Evolutionary conservation across 139 green algal species (phyloP).

Genomic region (Ettlia oleoabundans): DNA sequence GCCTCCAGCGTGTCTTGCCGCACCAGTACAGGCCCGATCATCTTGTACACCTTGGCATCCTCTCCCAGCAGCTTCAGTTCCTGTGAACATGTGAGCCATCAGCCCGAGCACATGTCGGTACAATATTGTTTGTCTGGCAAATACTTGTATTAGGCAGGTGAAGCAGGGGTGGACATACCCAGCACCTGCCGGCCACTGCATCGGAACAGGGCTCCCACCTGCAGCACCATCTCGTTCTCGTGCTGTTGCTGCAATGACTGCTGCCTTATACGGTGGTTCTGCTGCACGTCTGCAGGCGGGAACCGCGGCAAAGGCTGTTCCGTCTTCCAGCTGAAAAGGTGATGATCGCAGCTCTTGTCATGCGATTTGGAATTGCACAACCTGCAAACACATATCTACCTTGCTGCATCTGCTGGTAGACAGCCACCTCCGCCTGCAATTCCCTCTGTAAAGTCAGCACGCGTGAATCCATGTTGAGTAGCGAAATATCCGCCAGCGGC

Average conservation of each 20-base stretch:
- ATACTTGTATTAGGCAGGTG: too few species aligned
- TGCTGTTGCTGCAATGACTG: conserved; percentile 69
- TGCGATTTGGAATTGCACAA: background rate
- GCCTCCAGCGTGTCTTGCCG: conserved; percentile 89
- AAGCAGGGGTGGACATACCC: too few species aligned
- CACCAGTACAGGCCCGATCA: conserved; percentile 87
- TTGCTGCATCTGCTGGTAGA: background rate
- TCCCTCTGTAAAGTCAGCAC: background rate
- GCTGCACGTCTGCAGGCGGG: conserved; percentile 57
- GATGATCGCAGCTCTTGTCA: background rate
- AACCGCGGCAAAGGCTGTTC: too few species aligned
- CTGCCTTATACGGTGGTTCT: conserved; percentile 50
- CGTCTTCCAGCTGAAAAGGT: too few species aligned
- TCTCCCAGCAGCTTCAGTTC: conserved; percentile 84
- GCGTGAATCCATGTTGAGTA: too few species aligned
- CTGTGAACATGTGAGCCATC: conserved; percentile 49
- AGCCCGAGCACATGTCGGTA: background rate
- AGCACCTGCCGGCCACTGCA: background rate
- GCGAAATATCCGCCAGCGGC: too few species aligned
- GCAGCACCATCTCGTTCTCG: conserved; percentile 78
- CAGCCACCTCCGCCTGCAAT: background rate
- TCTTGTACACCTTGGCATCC: conserved; percentile 87
- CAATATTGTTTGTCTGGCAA: background rate
- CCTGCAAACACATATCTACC: background rate
- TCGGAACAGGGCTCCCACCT: conserved; percentile 39